A percentile compares a stretch with the other conserved stretches of the same genome.
phyloP scores from a whole-genome alignment of 768 basidiomycete genomes.

The Baorangia bicolor region DNA sequence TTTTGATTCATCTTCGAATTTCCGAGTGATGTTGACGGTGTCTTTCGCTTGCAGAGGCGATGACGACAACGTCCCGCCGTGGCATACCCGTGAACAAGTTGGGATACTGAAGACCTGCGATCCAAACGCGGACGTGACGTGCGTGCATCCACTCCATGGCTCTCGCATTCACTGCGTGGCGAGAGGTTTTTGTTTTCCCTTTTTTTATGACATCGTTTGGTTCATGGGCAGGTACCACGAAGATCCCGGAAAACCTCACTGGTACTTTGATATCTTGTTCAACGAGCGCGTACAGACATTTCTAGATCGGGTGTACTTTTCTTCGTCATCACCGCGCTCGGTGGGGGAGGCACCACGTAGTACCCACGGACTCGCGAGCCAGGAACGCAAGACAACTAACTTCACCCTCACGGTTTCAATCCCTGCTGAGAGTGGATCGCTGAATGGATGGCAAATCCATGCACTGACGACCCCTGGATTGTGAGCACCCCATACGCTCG shows the following conservation, averaged over 20 bases:
- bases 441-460: conserved; percentile 70
- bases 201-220: background rate
- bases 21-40: background rate
- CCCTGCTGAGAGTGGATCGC: conserved; percentile 65
- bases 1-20: background rate
- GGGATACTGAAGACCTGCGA: conserved; percentile 59
- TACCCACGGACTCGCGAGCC: background rate
- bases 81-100: conserved; percentile 74
- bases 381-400: background rate
- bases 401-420: conserved; percentile 76
- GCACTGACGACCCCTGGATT: conserved; percentile 63
- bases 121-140: conserved; percentile 53
- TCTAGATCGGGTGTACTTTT: conserved; percentile 38
- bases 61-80: conserved; percentile 86
- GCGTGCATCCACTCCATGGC: conserved; percentile 16
- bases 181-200: background rate
- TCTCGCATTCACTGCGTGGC: background rate
- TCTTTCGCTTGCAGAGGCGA: conserved; percentile 47
- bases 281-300: conserved; percentile 58
- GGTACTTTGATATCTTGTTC: conserved; percentile 62
- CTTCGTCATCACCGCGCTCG: background rate
- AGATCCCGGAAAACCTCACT: conserved; percentile 62
- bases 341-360: background rate
- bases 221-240: conserved; percentile 54
- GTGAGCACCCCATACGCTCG: conserved; percentile 37